A percentile compares a stretch with the other conserved stretches of the same genome.
Conservation (phyloP, 805 yeast genomes). For the Candida montana region DNA sequence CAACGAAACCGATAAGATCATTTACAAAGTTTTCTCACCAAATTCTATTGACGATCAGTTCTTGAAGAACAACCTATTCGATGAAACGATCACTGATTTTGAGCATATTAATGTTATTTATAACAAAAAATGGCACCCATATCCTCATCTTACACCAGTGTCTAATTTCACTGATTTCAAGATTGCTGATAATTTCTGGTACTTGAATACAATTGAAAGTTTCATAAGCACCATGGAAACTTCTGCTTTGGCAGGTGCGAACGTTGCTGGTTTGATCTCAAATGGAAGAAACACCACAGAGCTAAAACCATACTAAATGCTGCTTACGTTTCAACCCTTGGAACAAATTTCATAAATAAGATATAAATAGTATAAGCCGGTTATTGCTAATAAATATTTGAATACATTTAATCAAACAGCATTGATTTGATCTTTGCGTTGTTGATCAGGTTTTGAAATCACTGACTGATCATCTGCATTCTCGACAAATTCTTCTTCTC, state of each 20-base stretch:
- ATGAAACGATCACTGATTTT: slow-evolving; percentile 7
- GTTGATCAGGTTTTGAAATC: too few species aligned
- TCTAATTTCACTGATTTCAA: slow-evolving; percentile 25
- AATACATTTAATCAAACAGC: too few species aligned
- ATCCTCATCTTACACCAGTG: slow-evolving; percentile 35
- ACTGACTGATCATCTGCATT: neutral
- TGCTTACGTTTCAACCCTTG: too few species aligned
- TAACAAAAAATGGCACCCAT: slow-evolving; percentile 38
- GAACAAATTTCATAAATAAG: neutral
- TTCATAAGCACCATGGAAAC: slow-evolving; percentile 51
- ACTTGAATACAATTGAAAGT: slow-evolving; percentile 40
- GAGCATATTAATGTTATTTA: slow-evolving; percentile 22
- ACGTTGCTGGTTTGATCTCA: slow-evolving; percentile 40
- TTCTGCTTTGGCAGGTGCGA: slow-evolving; percentile 43
- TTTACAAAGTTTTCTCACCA: slow-evolving; percentile 40
- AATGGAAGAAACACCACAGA: slow-evolving; percentile 24
- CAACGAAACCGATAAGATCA: slow-evolving; percentile 24
- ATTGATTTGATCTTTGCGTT: too few species aligned
- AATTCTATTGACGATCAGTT: slow-evolving; percentile 17
- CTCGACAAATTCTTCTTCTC: slow-evolving; percentile 13
- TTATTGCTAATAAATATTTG: too few species aligned
- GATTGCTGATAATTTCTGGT: slow-evolving; percentile 33
- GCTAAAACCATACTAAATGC: slow-evolving; percentile 16
- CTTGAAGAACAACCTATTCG: slow-evolving; percentile 18
- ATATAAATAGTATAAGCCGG: too few species aligned